phyloP scores from a whole-genome alignment of 306 rosid species.

The Heteromeles arbutifolia region DNA sequence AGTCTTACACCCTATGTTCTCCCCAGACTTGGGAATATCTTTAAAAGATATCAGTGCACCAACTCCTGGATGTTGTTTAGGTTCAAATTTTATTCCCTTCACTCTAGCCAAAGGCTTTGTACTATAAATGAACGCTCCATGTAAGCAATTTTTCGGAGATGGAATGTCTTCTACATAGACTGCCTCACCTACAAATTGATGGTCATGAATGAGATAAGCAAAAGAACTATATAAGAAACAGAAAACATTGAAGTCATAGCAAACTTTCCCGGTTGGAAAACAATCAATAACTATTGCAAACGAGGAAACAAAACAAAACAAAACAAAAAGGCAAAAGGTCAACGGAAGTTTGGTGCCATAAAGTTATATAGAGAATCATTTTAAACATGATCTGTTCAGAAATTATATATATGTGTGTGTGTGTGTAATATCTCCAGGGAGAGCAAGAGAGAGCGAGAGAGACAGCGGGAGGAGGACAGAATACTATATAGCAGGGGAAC shows the following conservation, averaged over 20 bases:
- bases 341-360: neutral
- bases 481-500: too few relatives aligned
- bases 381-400: neutral
- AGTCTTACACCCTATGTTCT: constrained; percentile 56
- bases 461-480: too few relatives aligned
- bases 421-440: too few relatives aligned
- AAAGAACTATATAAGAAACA: neutral
- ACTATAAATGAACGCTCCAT: constrained; percentile 75
- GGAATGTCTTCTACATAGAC: constrained; percentile 89
- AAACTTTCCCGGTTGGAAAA: neutral
- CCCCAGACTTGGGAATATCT: constrained; percentile 70
- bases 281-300: neutral
- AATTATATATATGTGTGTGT: too few relatives aligned
- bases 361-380: neutral
- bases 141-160: constrained; percentile 66
- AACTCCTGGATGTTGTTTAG: constrained; percentile 44
- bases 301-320: neutral
- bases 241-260: neutral
- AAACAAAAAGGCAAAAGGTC: neutral
- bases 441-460: too few relatives aligned
- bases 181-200: constrained; percentile 72
- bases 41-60: constrained; percentile 47
- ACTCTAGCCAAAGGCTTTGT: constrained; percentile 65
- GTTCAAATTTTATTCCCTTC: constrained; percentile 44
- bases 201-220: neutral